phyloP scores from a whole-genome alignment of 345 rosid genomes.

The Citrus australasica region DNA sequence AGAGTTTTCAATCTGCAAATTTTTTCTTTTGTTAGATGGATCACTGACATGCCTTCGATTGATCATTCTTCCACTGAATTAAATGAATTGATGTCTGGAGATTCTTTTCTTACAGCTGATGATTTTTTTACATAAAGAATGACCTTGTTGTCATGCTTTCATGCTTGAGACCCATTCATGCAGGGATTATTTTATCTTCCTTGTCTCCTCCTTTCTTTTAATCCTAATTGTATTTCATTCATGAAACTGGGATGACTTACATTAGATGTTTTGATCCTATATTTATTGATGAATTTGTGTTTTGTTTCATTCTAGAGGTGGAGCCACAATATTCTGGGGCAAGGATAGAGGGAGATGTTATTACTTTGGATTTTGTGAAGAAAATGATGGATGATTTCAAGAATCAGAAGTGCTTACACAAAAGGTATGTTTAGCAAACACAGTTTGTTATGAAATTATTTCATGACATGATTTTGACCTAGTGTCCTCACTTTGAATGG shows the following conservation, averaged over 20 bases:
- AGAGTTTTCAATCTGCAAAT: neutral
- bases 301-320: slow-evolving; percentile 61
- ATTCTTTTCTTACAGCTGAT: slow-evolving; percentile 1
- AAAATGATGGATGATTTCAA: slow-evolving; percentile 94
- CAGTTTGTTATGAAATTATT: slow-evolving; percentile 20
- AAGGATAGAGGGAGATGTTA: slow-evolving; percentile 80
- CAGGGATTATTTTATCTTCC: neutral
- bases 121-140: neutral
- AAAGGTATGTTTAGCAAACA: slow-evolving; percentile 42
- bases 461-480: slow-evolving; percentile 1
- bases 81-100: neutral
- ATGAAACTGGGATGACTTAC: neutral
- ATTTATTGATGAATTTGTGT: slow-evolving; percentile 12
- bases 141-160: neutral
- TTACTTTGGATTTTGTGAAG: slow-evolving; percentile 87
- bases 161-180: neutral
- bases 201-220: neutral
- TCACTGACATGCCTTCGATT: neutral
- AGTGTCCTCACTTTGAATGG: slow-evolving; percentile 12
- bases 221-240: neutral
- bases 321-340: slow-evolving; percentile 97
- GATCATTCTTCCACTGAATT: neutral
- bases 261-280: neutral
- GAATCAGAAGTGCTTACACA: slow-evolving; percentile 84
- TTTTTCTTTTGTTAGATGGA: neutral